Evolutionary conservation across 2,329 filamentous ascomycete species (phyloP), one percentile per base, ranked within the genome.

Genomic region (Cercospora brassicicola): DNA sequence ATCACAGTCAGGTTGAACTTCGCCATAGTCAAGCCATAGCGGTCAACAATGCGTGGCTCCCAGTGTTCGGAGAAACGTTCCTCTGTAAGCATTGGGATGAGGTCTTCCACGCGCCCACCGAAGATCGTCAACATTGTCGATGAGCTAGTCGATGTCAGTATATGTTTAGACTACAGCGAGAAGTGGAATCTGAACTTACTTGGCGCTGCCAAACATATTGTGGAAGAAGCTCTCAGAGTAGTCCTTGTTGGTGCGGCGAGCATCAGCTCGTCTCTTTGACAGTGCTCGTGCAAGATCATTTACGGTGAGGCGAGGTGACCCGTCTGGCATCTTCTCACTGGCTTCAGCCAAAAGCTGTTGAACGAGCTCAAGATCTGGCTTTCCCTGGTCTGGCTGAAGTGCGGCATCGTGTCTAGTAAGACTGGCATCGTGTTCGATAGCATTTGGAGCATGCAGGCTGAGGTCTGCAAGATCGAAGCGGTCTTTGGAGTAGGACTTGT

Each of bases 81-180:
- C 62, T 82, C 80, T 0, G 73, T 78, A 20, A 82, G 73, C 79
- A 81, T 82, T 0, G 79, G 78, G 10, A 67, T 75, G 8, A 82
- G 72, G 65, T 82, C 80, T 30, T 78, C 71, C 33, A 81, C 73
- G 1, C 72, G 71, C 18, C 80, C 80, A 53, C 77, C 80, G 45
- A 81, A 82, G 33, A 82, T 77, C 0, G 79, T 81, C 48, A 82
- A 74, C 80, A 81, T 82, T 20, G 79, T 81, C 1, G 79, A 79
- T 8, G 79, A 81, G 66, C 79, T 82, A 39, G 8, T 30, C 23
- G 66, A 33, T 20, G 59, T 69, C 45, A 71, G 64, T 26, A 53
- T 11, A 30, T 57, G 15, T 20, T 13, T 15, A 28, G 11, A 39
- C 9, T 51, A 51, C 39, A 57, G 51, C 56, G n/a, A 64, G 18